Evolutionary conservation across 2,329 filamentous ascomycete genomes (phyloP).

Genomic region (Ceratocystis destructans): DNA sequence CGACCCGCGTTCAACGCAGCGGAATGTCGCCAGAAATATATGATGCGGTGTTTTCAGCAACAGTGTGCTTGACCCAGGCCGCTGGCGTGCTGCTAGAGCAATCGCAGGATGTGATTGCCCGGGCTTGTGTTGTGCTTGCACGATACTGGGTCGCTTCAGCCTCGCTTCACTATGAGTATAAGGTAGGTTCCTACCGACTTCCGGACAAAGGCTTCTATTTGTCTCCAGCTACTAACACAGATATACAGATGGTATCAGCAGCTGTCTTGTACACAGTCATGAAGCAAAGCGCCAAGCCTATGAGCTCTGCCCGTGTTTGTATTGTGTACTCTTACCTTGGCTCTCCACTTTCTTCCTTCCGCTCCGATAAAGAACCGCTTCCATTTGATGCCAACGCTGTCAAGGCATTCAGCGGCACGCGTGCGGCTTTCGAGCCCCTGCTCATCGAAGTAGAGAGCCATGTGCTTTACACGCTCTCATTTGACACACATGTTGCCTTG

Average conservation of each 20-base stretch:
- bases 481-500: conserved; percentile 71
- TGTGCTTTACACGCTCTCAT: conserved; percentile 62
- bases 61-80: conserved; percentile 60
- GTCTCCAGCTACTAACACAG: background rate
- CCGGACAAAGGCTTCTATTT: background rate
- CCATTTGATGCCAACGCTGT: conserved; percentile 39
- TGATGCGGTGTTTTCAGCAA: conserved; percentile 56
- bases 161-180: conserved; percentile 45
- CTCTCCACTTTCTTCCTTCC: conserved; percentile 43
- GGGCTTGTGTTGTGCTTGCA: conserved; percentile 68
- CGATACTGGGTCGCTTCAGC: conserved; percentile 60
- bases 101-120: conserved; percentile 72
- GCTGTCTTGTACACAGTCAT: conserved; percentile 17
- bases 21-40: conserved; percentile 54
- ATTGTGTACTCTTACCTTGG: conserved; percentile 76
- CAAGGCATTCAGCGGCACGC: conserved; percentile 60
- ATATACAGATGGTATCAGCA: conserved; percentile 14
- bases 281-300: conserved; percentile 8
- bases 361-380: conserved; percentile 22
- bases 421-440: conserved; percentile 47
- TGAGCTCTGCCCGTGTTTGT: conserved; percentile 27
- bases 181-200: conserved; percentile 26
- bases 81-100: conserved; percentile 70
- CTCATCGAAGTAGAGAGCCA: conserved; percentile 64
- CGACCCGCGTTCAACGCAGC: conserved; percentile 40